Evolutionary conservation across 1,139 yeast species (phyloP), one percentile per base, ranked within the genome.

Genomic region (Barnettozyma hawaiiensis): DNA sequence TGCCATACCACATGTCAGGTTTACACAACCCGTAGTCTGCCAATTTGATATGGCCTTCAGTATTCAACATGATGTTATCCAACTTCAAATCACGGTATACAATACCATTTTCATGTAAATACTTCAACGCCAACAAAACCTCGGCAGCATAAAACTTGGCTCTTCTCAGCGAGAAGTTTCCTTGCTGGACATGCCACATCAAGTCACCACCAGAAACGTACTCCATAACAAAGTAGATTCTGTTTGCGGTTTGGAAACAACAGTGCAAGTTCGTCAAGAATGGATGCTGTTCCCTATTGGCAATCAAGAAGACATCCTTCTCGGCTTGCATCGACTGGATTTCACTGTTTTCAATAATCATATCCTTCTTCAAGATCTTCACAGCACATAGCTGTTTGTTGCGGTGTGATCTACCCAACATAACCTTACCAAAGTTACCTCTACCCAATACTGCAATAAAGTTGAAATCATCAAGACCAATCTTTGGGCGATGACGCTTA

Each of bases 171-270:
- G 96, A 82, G 59, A 92, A 85, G 56, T 94, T 75, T 45, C 86
- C 85, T 59, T 87, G 87, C 63, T 92, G 98, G 57, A 92, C 94
- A 62, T 92, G 99, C 95, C 97, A 89, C 98, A 92, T 92, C 59
- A 92, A 75, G 68, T 92, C 99, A 62, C 99, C 99, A 45, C 98
- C 99, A 11, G 95, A 81, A 42, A 92, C 83, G 59, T 89, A 92
- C 63, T 92, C 98, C 98, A 92, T 92, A 12, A 95, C 98, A 66
- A 94, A 92, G 64, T 94, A 92, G 37, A 92, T 85, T 60, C 98
- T 78, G 62, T 94, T 90, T 55, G 94, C 98, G 0, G 98, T 92
- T 67, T 92, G 99, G 76, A 92, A 92, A 60, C 97, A 89, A 57
- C 97, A 94, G 60, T 84, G 95, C 50, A 94, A 70, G 58, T 87